Evolutionary conservation across 2,329 filamentous ascomycete genomes (phyloP), one percentile per base, ranked within the genome.

Genomic region (Alternaria rosae): DNA sequence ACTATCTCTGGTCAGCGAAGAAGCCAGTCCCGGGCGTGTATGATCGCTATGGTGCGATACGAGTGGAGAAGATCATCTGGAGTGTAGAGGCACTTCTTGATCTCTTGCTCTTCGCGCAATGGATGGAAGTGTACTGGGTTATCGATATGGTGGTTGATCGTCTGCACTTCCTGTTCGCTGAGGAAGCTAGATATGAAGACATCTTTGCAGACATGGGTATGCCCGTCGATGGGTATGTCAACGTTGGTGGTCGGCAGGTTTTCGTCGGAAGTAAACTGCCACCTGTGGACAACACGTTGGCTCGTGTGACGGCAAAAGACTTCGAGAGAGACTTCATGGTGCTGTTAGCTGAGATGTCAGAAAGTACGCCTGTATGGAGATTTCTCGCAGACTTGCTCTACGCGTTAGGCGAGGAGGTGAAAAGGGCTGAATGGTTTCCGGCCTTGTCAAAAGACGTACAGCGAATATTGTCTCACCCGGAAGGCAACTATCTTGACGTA

Each of bases 1-100:
- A 62, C 45, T 48, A 52, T n/a, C 56, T 62, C 38, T 62, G 60
- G 55, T 26, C 21, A 17, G 51, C 38, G 2, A 9, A 45, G 1
- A 35, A 38, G 10, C 12, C 8, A 7, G 32, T 42, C 0, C 17
- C 32, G 11, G 45, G 32, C 5, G 25, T 50, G 5, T 51, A 43
- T 25, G 45, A 57, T 17, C 54, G 45, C 4, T 57, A 50, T 32
- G 44, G 54, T 1, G 32, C 13, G 1, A 41, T 57, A 2, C 11
- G 21, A 17, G 32, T 30, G 6, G 54, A 57, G 45, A 50, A 57
- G 17, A 57, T 57, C 25, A 35, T 23, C 8, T 57, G 44, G 54
- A 51, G 7, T 13, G 17, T 32, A 8, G 54, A 42, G 6, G 17
- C 30, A 1, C 54, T 57, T 10, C 23, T 50, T 4, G 45, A 57